Evolutionary conservation across 345 rosid genomes (phyloP).

Genomic region (Acer campestre): DNA sequence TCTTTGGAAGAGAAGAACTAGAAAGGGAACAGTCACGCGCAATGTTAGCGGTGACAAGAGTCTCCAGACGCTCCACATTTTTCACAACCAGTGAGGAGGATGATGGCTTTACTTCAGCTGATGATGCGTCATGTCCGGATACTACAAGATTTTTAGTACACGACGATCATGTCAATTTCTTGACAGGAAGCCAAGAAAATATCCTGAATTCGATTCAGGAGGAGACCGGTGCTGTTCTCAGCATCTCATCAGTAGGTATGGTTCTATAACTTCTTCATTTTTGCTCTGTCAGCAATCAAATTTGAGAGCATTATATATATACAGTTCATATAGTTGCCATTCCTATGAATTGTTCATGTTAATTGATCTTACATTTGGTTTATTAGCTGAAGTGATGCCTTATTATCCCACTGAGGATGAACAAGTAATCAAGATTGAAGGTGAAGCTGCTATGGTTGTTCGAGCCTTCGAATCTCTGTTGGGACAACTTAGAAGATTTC

Average conservation of each 20-base stretch:
- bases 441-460: conserved; percentile 34
- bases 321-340: not conserved
- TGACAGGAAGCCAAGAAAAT: conserved; percentile 81
- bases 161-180: conserved; percentile 68
- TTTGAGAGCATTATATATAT: not conserved
- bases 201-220: conserved; percentile 75
- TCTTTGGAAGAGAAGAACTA: conserved; percentile 63
- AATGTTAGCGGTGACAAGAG: conserved; percentile 38
- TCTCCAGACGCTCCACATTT: too few relatives aligned
- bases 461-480: conserved; percentile 36
- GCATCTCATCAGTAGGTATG: conserved; percentile 68
- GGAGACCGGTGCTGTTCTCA: conserved; percentile 61
- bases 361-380: not conserved
- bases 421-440: conserved; percentile 39
- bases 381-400: conserved; percentile 32
- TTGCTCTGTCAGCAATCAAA: not conserved
- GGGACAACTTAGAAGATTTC: conserved; percentile 41
- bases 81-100: too few relatives aligned
- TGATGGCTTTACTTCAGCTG: too few relatives aligned
- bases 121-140: too few relatives aligned
- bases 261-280: not conserved
- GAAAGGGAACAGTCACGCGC: conserved; percentile 56
- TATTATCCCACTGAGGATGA: conserved; percentile 41
- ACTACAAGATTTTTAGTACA: conserved; percentile 58
- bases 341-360: not conserved